phyloP scores from a whole-genome alignment of 2,329 filamentous ascomycete genomes.

The Knoxdaviesia proteae region DNA sequence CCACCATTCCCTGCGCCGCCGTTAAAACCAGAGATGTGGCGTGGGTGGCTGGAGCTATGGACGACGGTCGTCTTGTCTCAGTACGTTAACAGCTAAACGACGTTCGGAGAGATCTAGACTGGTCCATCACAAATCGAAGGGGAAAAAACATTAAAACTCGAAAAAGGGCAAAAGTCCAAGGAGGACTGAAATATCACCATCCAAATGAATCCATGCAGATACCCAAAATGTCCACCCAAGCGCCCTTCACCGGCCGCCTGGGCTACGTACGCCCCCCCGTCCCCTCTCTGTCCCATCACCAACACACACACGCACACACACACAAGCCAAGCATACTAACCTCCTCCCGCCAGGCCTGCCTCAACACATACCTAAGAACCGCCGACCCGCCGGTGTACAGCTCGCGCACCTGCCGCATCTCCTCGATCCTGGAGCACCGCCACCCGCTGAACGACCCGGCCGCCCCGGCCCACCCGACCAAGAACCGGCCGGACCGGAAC shows the following conservation, averaged over 20 bases:
- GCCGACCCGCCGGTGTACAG: conserved; percentile 73
- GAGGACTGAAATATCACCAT: conserved; percentile 1
- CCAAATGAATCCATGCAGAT: too few relatives aligned
- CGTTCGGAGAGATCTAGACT: too few relatives aligned
- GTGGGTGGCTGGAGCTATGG: too few relatives aligned
- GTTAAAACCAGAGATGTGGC: too few relatives aligned
- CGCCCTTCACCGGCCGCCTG: neutral
- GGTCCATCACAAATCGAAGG: too few relatives aligned
- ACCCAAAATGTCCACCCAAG: too few relatives aligned
- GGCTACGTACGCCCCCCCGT: conserved; percentile 2
- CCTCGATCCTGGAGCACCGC: conserved; percentile 75
- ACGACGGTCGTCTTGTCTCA: too few relatives aligned
- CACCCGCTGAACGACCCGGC: conserved; percentile 58
- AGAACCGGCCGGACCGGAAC: conserved; percentile 64
- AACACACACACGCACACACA: neutral
- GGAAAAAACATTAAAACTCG: too few relatives aligned
- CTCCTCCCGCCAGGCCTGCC: conserved; percentile 39
- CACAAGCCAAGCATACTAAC: neutral
- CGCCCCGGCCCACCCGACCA: conserved; percentile 60
- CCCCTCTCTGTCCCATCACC: neutral
- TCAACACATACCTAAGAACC: conserved; percentile 76
- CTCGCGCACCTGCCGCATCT: conserved; percentile 76
- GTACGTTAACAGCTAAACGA: too few relatives aligned
- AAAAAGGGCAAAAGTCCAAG: too few relatives aligned
- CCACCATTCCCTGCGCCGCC: too few relatives aligned